phyloP scores from a whole-genome alignment of 2,329 filamentous ascomycete species.

The Aspergillus spinulosporus region DNA sequence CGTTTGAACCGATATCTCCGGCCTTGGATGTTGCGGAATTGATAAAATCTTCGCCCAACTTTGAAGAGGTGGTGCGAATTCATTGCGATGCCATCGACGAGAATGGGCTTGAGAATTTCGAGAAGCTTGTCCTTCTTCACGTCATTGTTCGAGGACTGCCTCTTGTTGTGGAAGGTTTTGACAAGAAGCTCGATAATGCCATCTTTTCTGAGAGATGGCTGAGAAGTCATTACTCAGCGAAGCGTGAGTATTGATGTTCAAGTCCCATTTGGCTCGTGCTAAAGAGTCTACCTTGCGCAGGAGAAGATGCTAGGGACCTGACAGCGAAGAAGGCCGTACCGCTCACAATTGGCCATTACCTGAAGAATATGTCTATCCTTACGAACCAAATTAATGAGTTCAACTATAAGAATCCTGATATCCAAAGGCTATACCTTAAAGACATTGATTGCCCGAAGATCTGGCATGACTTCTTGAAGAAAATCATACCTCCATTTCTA shows the following conservation, averaged over 20 bases:
- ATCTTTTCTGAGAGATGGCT: slow-evolving; percentile 83
- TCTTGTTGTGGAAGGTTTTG: slow-evolving; percentile 86
- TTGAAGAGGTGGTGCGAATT: slow-evolving; percentile 81
- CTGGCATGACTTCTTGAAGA: slow-evolving; percentile 78
- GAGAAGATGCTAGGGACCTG: slow-evolving; percentile 83
- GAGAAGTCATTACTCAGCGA: slow-evolving; percentile 72
- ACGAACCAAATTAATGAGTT: slow-evolving; percentile 75
- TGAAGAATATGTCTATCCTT: slow-evolving; percentile 81
- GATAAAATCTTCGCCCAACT: slow-evolving; percentile 77
- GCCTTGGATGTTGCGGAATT: slow-evolving; percentile 75
- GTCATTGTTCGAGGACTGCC: slow-evolving; percentile 85
- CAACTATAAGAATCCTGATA: slow-evolving; percentile 74
- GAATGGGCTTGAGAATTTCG: slow-evolving; percentile 75
- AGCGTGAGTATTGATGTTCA: slow-evolving; percentile 56
- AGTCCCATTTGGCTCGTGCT: slow-evolving; percentile 19
- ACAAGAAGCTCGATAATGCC: slow-evolving; percentile 69
- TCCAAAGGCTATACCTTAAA: slow-evolving; percentile 90
- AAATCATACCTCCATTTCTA: slow-evolving; percentile 74
- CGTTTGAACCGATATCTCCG: slow-evolving; percentile 88
- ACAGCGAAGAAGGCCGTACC: slow-evolving; percentile 70
- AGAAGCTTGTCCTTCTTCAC: slow-evolving; percentile 79
- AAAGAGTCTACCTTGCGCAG: slow-evolving; percentile 45
- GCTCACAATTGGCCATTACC: slow-evolving; percentile 85
- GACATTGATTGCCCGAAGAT: slow-evolving; percentile 92
- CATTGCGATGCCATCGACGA: slow-evolving; percentile 74